Percentiles rank a stretch among this genome's conserved stretches.
Evolutionary conservation across 495 filamentous ascomycete species (phyloP).

Genomic region (Penicillium coprophilum): DNA sequence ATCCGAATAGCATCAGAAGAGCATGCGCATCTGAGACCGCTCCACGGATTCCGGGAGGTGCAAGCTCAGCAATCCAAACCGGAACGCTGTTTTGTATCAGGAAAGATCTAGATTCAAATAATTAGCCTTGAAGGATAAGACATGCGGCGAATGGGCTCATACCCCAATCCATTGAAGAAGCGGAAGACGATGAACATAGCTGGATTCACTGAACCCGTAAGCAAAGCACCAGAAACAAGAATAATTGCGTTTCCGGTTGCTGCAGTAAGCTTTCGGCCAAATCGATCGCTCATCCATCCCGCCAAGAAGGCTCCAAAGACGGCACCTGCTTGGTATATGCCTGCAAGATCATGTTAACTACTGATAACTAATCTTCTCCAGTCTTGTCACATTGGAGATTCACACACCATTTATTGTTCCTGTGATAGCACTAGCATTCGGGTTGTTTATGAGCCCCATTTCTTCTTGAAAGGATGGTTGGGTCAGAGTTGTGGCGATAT

Average conservation of each 20-base stretch:
- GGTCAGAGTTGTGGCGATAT: slow-evolving; percentile 3
- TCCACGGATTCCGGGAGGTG: slow-evolving; percentile 8
- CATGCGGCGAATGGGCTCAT: neutral
- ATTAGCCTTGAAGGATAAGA: no score
- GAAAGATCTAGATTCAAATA: neutral
- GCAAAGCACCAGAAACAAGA: neutral
- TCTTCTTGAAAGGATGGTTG: neutral
- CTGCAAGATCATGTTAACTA: neutral
- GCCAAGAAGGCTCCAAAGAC: neutral
- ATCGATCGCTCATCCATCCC: neutral
- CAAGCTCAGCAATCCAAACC: slow-evolving; percentile 8
- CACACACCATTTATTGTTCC: neutral
- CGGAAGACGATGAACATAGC: slow-evolving; percentile 2
- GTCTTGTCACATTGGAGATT: no score
- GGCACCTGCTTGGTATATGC: neutral
- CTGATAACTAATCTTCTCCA: no score
- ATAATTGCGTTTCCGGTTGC: neutral
- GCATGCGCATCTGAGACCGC: slow-evolving; percentile 3
- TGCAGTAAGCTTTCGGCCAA: neutral
- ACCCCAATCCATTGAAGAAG: neutral
- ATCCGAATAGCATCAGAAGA: slow-evolving; percentile 4
- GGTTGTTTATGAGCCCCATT: neutral
- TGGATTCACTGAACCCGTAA: neutral
- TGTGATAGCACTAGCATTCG: neutral
- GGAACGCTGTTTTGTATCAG: slow-evolving; percentile 6